Conservation (phyloP, 164 flowering plant species). For the Platanus orientalis region DNA sequence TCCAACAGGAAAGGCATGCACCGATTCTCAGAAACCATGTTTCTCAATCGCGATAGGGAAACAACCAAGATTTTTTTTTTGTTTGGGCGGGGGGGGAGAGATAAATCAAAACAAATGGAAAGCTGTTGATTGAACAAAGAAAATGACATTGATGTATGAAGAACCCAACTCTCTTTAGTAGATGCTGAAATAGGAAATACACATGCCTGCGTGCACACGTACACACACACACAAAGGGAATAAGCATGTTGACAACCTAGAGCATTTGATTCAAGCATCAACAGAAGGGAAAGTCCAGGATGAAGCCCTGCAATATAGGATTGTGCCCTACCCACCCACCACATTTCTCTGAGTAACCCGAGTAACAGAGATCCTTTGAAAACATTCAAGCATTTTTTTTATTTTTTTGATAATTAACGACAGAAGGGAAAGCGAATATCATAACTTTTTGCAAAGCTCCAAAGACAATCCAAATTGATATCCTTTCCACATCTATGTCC, state of each 20-base stretch:
- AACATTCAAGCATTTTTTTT: no score
- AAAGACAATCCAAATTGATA: neutral
- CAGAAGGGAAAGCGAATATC: neutral
- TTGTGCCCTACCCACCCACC: neutral
- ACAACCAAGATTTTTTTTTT: neutral
- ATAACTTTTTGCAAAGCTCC: neutral
- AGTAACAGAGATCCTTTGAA: neutral
- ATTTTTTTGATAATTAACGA: no score
- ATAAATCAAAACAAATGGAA: neutral
- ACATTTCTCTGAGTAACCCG: neutral
- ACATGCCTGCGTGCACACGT: no score
- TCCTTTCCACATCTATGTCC: neutral
- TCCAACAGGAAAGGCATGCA: neutral
- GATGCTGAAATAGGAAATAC: neutral
- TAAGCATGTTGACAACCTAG: neutral
- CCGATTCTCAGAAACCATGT: neutral
- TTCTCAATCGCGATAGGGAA: neutral
- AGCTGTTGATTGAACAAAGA: neutral
- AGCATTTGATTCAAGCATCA: conserved; percentile 7
- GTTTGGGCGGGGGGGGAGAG: no score
- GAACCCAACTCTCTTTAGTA: conserved; percentile 6
- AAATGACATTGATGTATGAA: neutral
- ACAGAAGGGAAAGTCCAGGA: neutral
- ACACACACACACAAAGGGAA: neutral
- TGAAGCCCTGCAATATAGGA: neutral